These are phyloP conservation scores for Aspergillus ustus DNA, from an alignment of 2,329 filamentous ascomycete species.

Conservation along the genomic window DNA sequence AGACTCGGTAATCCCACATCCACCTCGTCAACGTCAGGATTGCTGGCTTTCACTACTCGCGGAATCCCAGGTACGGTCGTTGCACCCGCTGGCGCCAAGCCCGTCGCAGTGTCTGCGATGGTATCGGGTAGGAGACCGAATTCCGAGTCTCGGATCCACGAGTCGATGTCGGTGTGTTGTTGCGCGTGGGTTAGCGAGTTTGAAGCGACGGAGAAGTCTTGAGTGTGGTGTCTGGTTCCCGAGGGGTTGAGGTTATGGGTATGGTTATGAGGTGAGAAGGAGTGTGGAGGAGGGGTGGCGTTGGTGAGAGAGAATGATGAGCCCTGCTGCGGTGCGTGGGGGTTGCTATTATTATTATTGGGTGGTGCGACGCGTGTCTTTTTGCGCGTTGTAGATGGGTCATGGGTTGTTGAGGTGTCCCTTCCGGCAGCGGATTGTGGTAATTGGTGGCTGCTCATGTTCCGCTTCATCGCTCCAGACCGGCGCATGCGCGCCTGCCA, in stretches of 20 bases:
- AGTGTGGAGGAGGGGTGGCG: not conserved
- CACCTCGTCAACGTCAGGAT: slow-evolving; percentile 2
- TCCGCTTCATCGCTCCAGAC: slow-evolving; percentile 16
- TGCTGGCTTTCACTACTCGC: not conserved
- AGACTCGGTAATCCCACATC: slow-evolving; percentile 24
- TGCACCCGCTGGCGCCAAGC: slow-evolving; percentile 18
- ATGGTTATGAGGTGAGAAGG: not conserved
- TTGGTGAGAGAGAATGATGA: not conserved
- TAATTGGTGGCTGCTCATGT: slow-evolving; percentile 3
- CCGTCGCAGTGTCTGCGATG: slow-evolving; percentile 15
- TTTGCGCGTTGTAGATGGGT: not conserved
- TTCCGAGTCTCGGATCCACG: slow-evolving; percentile 36
- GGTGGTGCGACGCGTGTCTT: slow-evolving; percentile 1
- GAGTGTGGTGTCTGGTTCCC: not conserved
- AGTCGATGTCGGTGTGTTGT: slow-evolving; percentile 29
- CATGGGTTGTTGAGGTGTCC: not conserved
- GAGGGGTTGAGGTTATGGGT: not conserved
- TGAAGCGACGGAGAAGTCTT: not conserved
- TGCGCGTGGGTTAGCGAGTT: slow-evolving; percentile 22
- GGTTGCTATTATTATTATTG: not conserved
- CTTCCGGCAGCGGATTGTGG: not conserved
- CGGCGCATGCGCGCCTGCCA: slow-evolving; percentile 39
- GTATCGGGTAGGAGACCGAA: slow-evolving; percentile 31
- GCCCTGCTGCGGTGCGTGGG: not conserved
- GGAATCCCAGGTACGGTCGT: not conserved